These are phyloP conservation scores for Hansenula sp. DNA, from an alignment of 1,139 yeast genomes.

Conservation along the genomic window DNA sequence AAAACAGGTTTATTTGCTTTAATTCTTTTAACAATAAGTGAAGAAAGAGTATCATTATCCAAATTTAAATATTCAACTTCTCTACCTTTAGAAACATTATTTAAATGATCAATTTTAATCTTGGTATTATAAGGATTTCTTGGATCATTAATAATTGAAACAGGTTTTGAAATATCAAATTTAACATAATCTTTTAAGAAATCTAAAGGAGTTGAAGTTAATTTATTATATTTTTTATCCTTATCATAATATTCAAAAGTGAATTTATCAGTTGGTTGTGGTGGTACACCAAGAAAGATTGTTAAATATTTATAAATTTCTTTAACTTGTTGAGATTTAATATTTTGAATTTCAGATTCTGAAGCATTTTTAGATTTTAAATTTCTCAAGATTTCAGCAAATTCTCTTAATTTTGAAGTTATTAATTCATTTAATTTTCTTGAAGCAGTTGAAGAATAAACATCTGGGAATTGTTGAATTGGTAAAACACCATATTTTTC, in stretches of 20 bases:
- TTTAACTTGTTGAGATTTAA: slow-evolving; percentile 27
- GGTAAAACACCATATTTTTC: slow-evolving; percentile 81
- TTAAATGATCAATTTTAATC: slow-evolving; percentile 67
- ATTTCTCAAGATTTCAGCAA: slow-evolving; percentile 61
- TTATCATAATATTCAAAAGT: slow-evolving; percentile 74
- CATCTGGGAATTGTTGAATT: slow-evolving; percentile 64
- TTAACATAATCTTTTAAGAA: slow-evolving; percentile 53
- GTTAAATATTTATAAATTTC: slow-evolving; percentile 61
- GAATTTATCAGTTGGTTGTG: slow-evolving; percentile 61
- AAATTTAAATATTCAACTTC: slow-evolving; percentile 67
- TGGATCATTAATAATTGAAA: slow-evolving; percentile 77
- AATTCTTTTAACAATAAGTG: slow-evolving; percentile 61
- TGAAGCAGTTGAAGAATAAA: slow-evolving; percentile 58
- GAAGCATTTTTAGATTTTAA: slow-evolving; percentile 27
- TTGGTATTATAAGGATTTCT: slow-evolving; percentile 61
- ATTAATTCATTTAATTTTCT: slow-evolving; percentile 55
- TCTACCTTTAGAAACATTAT: slow-evolving; percentile 65
- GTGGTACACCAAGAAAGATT: slow-evolving; percentile 71
- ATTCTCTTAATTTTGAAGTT: slow-evolving; percentile 68
- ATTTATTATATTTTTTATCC: slow-evolving; percentile 53
- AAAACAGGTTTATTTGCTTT: slow-evolving; percentile 72
- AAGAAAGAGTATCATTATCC: slow-evolving; percentile 51
- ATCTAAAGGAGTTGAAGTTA: slow-evolving; percentile 56
- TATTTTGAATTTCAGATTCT: slow-evolving; percentile 22
- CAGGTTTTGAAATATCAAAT: slow-evolving; percentile 47